Evolutionary conservation across 306 rosid genomes (phyloP), one percentile per base, ranked within the genome.

Genomic region (Boehmeria nivea): DNA sequence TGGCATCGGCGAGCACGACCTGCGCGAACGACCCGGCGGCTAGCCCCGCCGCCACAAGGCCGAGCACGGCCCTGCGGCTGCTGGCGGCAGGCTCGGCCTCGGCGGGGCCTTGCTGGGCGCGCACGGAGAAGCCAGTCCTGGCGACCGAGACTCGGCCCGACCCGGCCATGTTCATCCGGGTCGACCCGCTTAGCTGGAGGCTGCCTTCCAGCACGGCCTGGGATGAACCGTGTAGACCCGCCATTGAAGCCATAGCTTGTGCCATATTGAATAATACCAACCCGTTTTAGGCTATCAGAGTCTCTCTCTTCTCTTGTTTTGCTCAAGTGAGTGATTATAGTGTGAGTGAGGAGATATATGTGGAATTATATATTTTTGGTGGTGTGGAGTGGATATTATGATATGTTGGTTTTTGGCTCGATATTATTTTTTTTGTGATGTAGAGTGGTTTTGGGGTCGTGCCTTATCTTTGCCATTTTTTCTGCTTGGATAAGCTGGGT

Each of bases 181-280:
- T 72, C 15, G 85, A 80, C 43, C 88, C 86, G 53, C 83, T 72
- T n/a, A n/a, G n/a, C n/a, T n/a, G n/a, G 45, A 83, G 81, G 63
- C 83, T 82, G 4, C 95, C 94, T 28, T 89, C 94, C 75, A 86
- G 63, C 13, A 81, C 83, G 52, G 81, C 83, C 52, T 86, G 95
- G 52, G 97, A 74, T 15, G 88, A 76, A 38, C 95, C 88, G 7
- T 79, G 75, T 10, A 84, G 62, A 25, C 97, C 86, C 36, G 96
- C 78, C 94, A 85, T 85, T 57, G 95, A 93, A 67, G 96, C 95
- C 86, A 91, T 80, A 49, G 93, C 85, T 40, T 85, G 93, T 22
- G 83, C 95, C 89, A 85, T 89, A 64, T 48, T 6, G n/a, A n/a
- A n/a, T n/a, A n/a, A n/a, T n/a, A n/a, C n/a, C n/a, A n/a, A n/a